These are phyloP conservation scores for Obba rivulosa DNA, from an alignment of 768 basidiomycete species.

Conservation along the genomic window DNA sequence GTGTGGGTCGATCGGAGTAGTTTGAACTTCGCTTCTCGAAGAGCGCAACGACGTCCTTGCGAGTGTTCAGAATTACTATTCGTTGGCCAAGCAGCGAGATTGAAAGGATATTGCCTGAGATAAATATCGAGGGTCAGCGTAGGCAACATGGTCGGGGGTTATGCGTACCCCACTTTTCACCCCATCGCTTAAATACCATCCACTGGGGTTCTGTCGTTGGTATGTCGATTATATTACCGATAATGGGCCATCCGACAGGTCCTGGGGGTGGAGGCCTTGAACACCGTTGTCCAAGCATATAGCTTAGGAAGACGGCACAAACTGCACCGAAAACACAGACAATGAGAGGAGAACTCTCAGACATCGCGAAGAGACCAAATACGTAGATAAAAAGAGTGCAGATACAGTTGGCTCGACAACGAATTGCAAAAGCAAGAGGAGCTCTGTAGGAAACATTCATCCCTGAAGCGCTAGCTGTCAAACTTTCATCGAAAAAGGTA, in stretches of 20 bases:
- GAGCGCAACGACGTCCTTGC: constrained; percentile 17
- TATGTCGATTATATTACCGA: constrained; percentile 24
- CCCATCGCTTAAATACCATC: constrained; percentile 21
- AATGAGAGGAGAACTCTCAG: no score
- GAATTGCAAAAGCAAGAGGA: no score
- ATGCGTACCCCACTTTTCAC: constrained; percentile 22
- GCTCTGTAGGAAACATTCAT: no score
- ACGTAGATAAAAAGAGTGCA: no score
- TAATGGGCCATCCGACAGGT: constrained; percentile 18
- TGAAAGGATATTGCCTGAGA: constrained; percentile 24
- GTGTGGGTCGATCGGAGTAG: constrained; percentile 20
- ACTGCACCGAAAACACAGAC: no score
- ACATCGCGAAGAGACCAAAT: no score
- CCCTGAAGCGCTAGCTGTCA: no score
- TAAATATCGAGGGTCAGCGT: background rate
- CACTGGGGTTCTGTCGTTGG: constrained; percentile 18
- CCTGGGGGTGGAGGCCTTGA: constrained; percentile 24
- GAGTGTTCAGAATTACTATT: constrained; percentile 25
- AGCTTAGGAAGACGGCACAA: background rate
- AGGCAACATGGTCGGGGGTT: background rate
- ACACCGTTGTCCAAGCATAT: background rate
- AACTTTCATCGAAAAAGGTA: no score
- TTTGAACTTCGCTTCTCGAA: constrained; percentile 23
- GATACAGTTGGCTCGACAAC: no score
- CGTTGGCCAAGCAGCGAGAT: constrained; percentile 22